Evolutionary conservation across 192 early-diverging fungal genomes (phyloP).

Genomic region (Backusella sp.): DNA sequence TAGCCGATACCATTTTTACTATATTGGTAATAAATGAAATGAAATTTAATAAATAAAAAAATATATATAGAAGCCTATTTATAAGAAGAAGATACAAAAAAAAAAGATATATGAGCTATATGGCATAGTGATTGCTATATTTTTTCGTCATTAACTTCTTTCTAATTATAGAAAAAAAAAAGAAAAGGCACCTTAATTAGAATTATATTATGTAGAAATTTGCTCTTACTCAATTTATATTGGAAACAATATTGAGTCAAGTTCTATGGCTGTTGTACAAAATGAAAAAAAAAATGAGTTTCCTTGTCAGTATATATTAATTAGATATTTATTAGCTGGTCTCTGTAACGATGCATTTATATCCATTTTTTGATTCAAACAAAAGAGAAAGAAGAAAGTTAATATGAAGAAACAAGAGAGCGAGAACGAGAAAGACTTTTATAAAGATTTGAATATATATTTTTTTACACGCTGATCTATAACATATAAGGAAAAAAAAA

Average conservation of each 20-base stretch:
- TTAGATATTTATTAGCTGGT: slow-evolving; percentile 2
- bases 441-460: background rate
- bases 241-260: background rate
- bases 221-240: slow-evolving; percentile 7
- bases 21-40: background rate
- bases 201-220: slow-evolving; percentile 7
- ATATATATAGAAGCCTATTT: background rate
- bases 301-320: background rate
- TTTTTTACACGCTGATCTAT: background rate
- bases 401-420: background rate
- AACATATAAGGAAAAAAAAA: background rate
- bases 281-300: background rate
- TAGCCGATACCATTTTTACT: background rate
- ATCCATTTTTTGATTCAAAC: background rate
- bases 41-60: background rate
- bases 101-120: background rate
- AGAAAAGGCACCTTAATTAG: slow-evolving; percentile 3
- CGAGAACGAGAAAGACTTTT: background rate
- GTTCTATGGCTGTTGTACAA: background rate
- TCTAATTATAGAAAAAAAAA: slow-evolving; percentile 1
- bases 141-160: background rate
- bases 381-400: background rate
- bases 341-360: background rate
- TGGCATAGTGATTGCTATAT: background rate
- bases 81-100: background rate